Evolutionary conservation across 176 grass and related monocot genomes (phyloP).

Genomic region (Aechmea fasciata): DNA sequence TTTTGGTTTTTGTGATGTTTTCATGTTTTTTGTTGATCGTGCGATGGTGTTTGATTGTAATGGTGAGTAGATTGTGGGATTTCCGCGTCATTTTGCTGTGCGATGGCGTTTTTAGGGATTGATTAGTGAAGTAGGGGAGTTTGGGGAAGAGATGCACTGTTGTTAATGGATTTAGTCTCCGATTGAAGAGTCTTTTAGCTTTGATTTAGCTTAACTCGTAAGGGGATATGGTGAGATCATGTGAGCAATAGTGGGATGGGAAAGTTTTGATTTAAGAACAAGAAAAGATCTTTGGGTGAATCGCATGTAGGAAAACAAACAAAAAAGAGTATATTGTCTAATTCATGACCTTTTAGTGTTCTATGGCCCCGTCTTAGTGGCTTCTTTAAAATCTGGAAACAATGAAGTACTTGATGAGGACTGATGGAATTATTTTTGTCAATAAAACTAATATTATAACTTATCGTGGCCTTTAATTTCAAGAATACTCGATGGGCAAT

Average conservation of each 20-base stretch:
- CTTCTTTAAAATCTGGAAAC: no score
- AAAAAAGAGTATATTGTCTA: background rate
- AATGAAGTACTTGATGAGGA: no score
- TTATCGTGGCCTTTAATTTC: no score
- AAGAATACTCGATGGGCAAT: no score
- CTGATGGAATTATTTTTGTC: no score
- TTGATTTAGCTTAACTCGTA: background rate
- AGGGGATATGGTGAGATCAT: background rate
- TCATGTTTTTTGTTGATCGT: background rate
- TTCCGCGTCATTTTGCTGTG: background rate
- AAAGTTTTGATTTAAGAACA: background rate
- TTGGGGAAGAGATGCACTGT: background rate
- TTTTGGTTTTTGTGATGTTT: background rate
- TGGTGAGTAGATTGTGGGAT: background rate
- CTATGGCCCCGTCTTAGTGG: background rate
- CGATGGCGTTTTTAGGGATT: background rate
- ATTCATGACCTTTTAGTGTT: background rate
- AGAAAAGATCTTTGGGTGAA: background rate
- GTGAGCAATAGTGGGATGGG: background rate
- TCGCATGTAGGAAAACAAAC: background rate
- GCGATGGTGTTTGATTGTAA: background rate
- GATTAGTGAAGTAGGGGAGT: background rate
- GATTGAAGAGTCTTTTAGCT: background rate
- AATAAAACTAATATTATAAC: no score
- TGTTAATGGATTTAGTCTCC: background rate